These are phyloP conservation scores for Earliella scabrosa DNA, from an alignment of 1,284 basidiomycete genomes.

Conservation along the genomic window DNA sequence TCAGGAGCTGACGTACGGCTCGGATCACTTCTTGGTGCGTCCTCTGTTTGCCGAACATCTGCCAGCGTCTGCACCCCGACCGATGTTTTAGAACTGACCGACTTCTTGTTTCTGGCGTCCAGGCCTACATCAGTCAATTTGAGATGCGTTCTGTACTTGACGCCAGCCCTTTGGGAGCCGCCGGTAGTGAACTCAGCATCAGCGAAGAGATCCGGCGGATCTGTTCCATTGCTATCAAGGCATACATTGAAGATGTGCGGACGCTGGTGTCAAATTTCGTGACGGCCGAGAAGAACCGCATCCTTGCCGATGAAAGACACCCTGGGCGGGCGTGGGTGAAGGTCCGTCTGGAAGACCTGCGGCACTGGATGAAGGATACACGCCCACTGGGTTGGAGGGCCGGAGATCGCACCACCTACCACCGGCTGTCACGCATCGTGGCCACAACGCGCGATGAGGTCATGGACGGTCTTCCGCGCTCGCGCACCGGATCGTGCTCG, in stretches of 20 bases:
- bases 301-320: not conserved
- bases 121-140: too few species aligned
- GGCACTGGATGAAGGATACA: not conserved
- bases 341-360: not conserved
- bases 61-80: not conserved
- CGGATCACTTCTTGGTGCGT: not conserved
- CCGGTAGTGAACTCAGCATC: too few species aligned
- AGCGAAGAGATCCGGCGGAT: not conserved
- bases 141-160: too few species aligned
- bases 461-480: not conserved
- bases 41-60: not conserved
- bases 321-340: not conserved
- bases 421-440: not conserved
- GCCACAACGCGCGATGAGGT: not conserved
- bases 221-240: not conserved
- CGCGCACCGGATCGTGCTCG: not conserved
- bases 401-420: not conserved
- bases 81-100: too few species aligned
- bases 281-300: not conserved
- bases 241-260: not conserved
- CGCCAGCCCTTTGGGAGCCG: too few species aligned
- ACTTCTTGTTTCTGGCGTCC: not conserved
- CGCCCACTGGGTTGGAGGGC: not conserved
- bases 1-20: slow-evolving; percentile 1
- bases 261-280: not conserved